Base-by-base conservation (phyloP, 768 basidiomycete genomes). In the Naganishia kalamii region DNA sequence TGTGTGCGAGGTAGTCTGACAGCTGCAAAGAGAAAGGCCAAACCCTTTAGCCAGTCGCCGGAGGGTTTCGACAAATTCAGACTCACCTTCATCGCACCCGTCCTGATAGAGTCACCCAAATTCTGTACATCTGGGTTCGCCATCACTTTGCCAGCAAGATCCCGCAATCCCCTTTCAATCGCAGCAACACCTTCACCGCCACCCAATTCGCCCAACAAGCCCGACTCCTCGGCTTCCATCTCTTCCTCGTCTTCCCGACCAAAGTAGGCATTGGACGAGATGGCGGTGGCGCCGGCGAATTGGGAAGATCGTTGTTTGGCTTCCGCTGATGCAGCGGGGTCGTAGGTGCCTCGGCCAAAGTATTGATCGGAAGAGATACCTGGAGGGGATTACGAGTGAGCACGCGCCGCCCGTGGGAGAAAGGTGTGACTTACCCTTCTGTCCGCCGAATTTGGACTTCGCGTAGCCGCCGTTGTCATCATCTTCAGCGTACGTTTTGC, bases 361-460 rank as follows among this genome's bases (percentile, higher is more conserved):
- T 88, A 97, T 89, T 92, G 92, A 74, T 98, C 96, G 3, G 92
- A 94, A 5, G 93, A 97, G 76, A 99, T 99, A 61, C 85, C 92
- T 79, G 67, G 1, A 40, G 19, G 44, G 7, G n/a, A 15, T 4
- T 4, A 47, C 29, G 37, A 8, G 37, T 40, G 10, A 40, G 17
- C 37, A 40, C 10, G 37, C 37, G 37, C 10, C 17, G 37, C 8
- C 8, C 10, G 37, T 8, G 10, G 37, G 21, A 44, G 43, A 44
- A n/a, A 11, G 19, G 23, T 21, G 49, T 10, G 40, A 63, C 79
- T 57, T 30, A 79, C 80, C 78, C 75, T 97, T 99, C 76, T 98
- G 96, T 65, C 74, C 77, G 1, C 91, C 90, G 76, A 98, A 99
- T 71, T 89, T 90, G 8, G 93, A 88, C 64, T 92, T 85, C 0